Evolutionary conservation across 345 rosid genomes (phyloP).

Genomic region (Linum lewisii): DNA sequence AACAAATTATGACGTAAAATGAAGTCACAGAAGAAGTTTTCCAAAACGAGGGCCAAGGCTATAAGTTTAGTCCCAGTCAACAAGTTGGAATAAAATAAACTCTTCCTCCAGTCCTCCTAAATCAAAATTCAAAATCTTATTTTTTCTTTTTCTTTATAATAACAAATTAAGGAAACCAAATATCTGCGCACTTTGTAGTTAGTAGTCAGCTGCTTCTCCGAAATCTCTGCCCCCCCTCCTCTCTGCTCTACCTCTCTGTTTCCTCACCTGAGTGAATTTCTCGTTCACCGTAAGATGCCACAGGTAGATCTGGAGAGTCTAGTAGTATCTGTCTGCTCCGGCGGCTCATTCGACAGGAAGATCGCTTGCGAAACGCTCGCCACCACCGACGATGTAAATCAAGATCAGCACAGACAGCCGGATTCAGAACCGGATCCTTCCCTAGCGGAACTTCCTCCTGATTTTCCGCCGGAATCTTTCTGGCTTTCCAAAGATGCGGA

Average conservation of each 20-base stretch:
- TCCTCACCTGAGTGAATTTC: background rate
- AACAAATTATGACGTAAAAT: no score
- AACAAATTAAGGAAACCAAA: no score
- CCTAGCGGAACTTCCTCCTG: constrained; percentile 16
- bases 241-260: constrained; percentile 3
- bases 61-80: background rate
- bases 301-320: constrained; percentile 71
- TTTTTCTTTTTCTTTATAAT: no score
- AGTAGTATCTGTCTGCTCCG: constrained; percentile 59
- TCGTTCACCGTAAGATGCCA: constrained; percentile 28
- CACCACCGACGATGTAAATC: background rate
- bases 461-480: constrained; percentile 82
- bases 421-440: constrained; percentile 4
- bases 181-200: no score
- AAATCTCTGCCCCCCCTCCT: constrained; percentile 2
- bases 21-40: no score
- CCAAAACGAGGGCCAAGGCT: no score
- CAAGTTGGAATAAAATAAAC: background rate
- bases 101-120: no score
- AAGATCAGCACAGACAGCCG: background rate
- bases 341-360: constrained; percentile 42
- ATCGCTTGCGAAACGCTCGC: constrained; percentile 56
- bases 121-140: background rate
- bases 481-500: constrained; percentile 68
- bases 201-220: background rate